These are phyloP conservation scores for Colletotrichum sp. DNA, from an alignment of 2,329 filamentous ascomycete genomes.

Conservation along the genomic window DNA sequence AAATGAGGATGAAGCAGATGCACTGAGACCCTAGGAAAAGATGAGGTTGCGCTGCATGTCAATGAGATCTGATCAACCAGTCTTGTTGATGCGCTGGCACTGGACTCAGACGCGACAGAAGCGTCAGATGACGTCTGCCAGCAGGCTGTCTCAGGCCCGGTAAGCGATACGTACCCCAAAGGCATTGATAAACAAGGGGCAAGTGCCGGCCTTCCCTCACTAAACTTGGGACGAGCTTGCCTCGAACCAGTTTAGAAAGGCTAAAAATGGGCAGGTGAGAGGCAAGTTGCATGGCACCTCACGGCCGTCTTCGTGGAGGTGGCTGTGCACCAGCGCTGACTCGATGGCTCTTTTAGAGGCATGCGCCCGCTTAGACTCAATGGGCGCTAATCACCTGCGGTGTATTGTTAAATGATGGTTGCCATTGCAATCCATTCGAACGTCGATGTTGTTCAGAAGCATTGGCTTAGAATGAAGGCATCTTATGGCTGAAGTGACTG, in stretches of 20 bases:
- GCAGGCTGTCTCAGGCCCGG: background rate
- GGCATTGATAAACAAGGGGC: background rate
- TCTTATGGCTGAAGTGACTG: background rate
- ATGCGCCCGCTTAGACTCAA: background rate
- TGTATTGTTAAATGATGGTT: fast-evolving
- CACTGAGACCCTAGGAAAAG: background rate
- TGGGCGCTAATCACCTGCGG: background rate
- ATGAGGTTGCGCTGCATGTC: background rate
- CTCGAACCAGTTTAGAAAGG: background rate
- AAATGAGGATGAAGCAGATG: background rate
- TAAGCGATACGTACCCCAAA: background rate
- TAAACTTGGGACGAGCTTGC: background rate
- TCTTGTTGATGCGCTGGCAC: background rate
- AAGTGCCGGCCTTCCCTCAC: background rate
- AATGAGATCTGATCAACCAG: background rate
- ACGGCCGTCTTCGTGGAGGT: background rate
- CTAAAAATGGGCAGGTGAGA: background rate
- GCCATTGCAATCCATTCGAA: background rate
- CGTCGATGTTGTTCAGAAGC: background rate
- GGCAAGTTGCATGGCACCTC: background rate
- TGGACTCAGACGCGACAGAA: background rate
- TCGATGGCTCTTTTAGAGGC: background rate
- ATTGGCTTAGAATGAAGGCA: background rate
- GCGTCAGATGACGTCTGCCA: background rate
- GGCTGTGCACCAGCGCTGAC: background rate